Percentiles rank a stretch among this genome's conserved stretches.
Conservation (phyloP, 2,329 filamentous ascomycete species). For the Metarhizium rileyi region DNA sequence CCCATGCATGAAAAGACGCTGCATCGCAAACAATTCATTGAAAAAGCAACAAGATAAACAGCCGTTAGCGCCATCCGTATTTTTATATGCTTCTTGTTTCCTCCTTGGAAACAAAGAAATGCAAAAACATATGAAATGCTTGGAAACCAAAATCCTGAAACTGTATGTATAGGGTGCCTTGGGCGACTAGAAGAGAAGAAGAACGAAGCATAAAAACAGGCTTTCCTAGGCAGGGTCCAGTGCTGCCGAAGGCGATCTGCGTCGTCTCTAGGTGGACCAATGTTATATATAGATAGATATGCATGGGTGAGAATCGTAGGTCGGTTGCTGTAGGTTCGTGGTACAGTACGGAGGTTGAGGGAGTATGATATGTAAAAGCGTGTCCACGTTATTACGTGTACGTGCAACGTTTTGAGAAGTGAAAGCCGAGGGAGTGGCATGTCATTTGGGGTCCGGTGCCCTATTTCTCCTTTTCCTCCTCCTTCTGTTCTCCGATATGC, state of each 20-base stretch:
- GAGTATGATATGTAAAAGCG: no score
- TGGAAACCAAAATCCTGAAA: neutral
- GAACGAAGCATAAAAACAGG: neutral
- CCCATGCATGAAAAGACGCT: neutral
- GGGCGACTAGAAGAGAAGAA: neutral
- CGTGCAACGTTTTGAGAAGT: no score
- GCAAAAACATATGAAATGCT: neutral
- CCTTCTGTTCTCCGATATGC: constrained; percentile 49
- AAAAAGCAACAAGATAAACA: neutral
- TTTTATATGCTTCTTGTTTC: neutral
- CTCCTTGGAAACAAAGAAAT: neutral
- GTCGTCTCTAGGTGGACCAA: neutral
- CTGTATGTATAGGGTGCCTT: neutral
- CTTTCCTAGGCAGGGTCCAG: neutral
- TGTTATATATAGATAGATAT: neutral
- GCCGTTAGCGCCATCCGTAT: neutral
- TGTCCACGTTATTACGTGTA: no score
- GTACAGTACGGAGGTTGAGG: no score
- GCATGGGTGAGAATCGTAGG: neutral
- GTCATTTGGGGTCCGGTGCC: neutral
- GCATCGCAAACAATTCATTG: neutral
- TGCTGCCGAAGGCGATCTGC: neutral
- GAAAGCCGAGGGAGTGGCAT: no score
- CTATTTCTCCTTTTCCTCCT: constrained; percentile 10
- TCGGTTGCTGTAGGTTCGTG: neutral